Base-by-base conservation (phyloP, 2,329 filamentous ascomycete species). In the Aureobasidium namibiae region DNA sequence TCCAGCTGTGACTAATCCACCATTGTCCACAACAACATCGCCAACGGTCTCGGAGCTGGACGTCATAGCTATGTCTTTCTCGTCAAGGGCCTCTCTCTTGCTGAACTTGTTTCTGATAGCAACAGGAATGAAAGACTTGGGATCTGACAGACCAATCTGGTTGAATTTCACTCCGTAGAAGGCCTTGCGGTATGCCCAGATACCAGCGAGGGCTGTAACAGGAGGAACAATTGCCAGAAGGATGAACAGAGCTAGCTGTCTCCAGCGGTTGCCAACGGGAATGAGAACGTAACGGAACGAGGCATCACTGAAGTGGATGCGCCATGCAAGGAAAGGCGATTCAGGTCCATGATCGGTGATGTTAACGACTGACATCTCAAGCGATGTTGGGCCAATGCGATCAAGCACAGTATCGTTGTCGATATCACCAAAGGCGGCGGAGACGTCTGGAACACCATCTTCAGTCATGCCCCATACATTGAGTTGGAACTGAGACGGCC, bases 401-500 rank as follows among this genome's bases (percentile, higher is more conserved):
- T 87, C 85, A 21, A 86, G 71, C 5, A 87, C 74, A 1, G 75
- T 76, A 66, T 87, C 84, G 26, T 74, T 74, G 66, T 87, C 81
- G n/a, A 84, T 78, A 67, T 87, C 84, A 31, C 85, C 85, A 62
- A 78, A 81, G 1, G 84, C 78, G 54, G 75, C 78, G 10, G 79
- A 79, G 61, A 83, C 76, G 68, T 87, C 84, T 0, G 84, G 84
- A 63, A 80, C 72, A n/a, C 83, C 82, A 68, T 86, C 78, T 0
- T 79, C 78, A 65, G 86, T 84, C 68, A 86, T 83, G 57, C 84
- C 85, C 84, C 85, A 87, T 6, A 85, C 76, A 64, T 86, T 87
- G 60, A 87, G 71, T 65, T 86, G 83, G 60, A 83, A 79, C 46
- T 79, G 72, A 2, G 80, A 78, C 4, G 85, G 85, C 80, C 82